phyloP scores from a whole-genome alignment of 495 filamentous ascomycete species.

The Daldinia loculata region DNA sequence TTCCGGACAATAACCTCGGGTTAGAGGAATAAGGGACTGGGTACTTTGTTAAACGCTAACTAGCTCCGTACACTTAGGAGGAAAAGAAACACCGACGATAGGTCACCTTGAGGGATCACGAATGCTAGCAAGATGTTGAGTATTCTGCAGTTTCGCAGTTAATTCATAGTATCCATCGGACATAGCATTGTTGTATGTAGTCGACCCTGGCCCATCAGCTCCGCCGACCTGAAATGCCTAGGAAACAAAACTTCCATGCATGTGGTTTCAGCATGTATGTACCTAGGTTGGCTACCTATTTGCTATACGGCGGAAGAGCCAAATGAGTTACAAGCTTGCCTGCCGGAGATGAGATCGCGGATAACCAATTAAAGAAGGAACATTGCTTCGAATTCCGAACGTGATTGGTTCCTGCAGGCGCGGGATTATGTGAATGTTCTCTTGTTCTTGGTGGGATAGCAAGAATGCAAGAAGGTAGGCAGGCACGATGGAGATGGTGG shows the following conservation, averaged over 20 bases:
- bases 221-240: conserved; percentile 1
- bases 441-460: not conserved
- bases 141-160: conserved; percentile 2
- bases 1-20: conserved; percentile 41
- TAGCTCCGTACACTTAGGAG: not conserved
- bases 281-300: not conserved
- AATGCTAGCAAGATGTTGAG: not conserved
- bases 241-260: conserved; percentile 25
- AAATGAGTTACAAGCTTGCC: not conserved
- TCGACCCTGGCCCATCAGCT: not conserved
- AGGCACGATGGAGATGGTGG: conserved; percentile 15
- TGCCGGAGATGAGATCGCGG: not conserved
- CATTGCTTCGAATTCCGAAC: not conserved
- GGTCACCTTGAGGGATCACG: not conserved
- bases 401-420: not conserved
- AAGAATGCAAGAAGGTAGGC: not conserved
- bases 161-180: conserved; percentile 27
- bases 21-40: conserved; percentile 10
- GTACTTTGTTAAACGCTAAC: not conserved
- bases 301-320: conserved; percentile 6
- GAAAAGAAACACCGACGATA: not conserved
- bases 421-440: conserved; percentile 5
- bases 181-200: not conserved
- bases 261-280: conserved; percentile 24
- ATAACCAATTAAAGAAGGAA: not conserved